Conservation (phyloP, 108 stramenopile species). For the Skeletonema tropicum region DNA sequence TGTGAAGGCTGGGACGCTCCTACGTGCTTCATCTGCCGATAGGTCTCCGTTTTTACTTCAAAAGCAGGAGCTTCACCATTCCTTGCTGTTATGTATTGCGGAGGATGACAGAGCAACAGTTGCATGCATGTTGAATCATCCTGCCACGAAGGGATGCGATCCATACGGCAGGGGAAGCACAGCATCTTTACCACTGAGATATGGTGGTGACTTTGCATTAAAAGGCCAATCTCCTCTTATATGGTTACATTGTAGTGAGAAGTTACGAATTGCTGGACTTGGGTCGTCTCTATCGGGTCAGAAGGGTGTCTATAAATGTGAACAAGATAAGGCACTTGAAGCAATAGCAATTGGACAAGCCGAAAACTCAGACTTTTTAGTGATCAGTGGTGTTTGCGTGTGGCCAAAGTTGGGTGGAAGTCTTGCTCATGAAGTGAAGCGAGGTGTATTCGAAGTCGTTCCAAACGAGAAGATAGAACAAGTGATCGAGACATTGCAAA, state of each 20-base stretch:
- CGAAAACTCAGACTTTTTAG: conserved; percentile 67
- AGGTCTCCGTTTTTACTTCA: conserved; percentile 72
- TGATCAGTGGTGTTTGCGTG: conserved; percentile 65
- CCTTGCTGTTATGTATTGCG: conserved; percentile 63
- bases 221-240: conserved; percentile 66
- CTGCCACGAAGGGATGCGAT: conserved; percentile 65
- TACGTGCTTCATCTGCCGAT: conserved; percentile 62
- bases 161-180: conserved; percentile 15
- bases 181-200: conserved; percentile 54
- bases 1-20: conserved; percentile 44
- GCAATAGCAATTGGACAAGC: conserved; percentile 67
- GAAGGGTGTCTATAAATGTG: conserved; percentile 72
- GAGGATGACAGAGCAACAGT: conserved; percentile 66
- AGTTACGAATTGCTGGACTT: conserved; percentile 55
- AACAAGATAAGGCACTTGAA: conserved; percentile 56
- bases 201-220: conserved; percentile 78
- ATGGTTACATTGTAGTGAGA: conserved; percentile 71
- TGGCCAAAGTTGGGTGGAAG: conserved; percentile 64
- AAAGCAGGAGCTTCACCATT: conserved; percentile 84
- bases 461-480: conserved; percentile 38
- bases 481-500: conserved; percentile 56
- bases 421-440: conserved; percentile 59
- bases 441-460: conserved; percentile 68
- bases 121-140: conserved; percentile 78
- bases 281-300: conserved; percentile 52